Conservation (phyloP, 2,329 filamentous ascomycete genomes). For the Chaetomiaceae sp. region DNA sequence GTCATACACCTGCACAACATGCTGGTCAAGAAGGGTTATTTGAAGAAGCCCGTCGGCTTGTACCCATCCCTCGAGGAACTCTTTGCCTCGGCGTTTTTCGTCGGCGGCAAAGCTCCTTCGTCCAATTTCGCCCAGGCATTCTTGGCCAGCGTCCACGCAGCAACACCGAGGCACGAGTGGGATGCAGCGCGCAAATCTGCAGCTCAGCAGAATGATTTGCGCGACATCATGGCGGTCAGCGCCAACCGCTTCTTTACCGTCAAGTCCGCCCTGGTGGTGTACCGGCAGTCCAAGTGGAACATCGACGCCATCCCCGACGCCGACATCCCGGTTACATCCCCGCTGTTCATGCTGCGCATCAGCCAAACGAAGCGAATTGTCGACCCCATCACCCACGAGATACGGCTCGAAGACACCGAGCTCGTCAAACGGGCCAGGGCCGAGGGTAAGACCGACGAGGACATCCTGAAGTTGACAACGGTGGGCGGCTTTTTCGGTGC, state of each 20-base stretch:
- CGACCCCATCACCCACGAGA: conserved; percentile 27
- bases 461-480: background rate
- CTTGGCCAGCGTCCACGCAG: too few species aligned
- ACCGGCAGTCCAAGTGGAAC: conserved; percentile 34
- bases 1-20: conserved; percentile 46
- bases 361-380: conserved; percentile 17
- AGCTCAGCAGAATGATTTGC: background rate
- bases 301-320: conserved; percentile 35
- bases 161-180: too few species aligned
- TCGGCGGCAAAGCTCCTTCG: conserved; percentile 28
- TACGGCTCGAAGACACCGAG: conserved; percentile 28
- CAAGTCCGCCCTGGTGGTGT: conserved; percentile 33
- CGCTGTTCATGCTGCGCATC: conserved; percentile 30
- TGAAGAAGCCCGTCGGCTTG: conserved; percentile 33
- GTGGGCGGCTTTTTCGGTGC: too few species aligned
- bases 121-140: conserved; percentile 26
- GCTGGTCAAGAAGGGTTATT: conserved; percentile 39
- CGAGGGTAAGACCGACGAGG: background rate
- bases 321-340: conserved; percentile 27
- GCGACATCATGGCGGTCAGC: conserved; percentile 10
- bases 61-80: conserved; percentile 30
- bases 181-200: background rate
- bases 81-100: conserved; percentile 29
- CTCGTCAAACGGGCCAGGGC: conserved; percentile 23
- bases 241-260: conserved; percentile 32